Evolutionary conservation across 139 green algal species (phyloP).

Genomic region (Picochlorum sp.): DNA sequence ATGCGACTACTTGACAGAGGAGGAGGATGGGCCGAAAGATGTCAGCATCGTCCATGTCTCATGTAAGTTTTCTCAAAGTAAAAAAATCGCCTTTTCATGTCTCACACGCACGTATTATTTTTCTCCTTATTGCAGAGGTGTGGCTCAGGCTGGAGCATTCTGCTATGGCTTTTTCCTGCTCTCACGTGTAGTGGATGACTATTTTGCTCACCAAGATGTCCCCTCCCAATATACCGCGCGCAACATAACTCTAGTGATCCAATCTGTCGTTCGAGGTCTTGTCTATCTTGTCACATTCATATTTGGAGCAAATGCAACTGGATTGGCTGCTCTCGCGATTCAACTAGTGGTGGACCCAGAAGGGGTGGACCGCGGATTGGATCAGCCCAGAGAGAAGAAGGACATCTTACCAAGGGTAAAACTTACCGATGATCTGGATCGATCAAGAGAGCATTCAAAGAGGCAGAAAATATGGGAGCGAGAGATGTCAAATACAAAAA

Average conservation of each 20-base stretch:
- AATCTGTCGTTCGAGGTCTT: constrained; percentile 31
- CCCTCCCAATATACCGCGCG: constrained; percentile 35
- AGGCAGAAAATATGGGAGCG: constrained; percentile 17
- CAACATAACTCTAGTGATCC: constrained; percentile 43
- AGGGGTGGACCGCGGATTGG: background rate
- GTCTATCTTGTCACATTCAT: constrained; percentile 52
- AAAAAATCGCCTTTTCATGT: background rate
- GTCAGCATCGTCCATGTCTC: constrained; percentile 15
- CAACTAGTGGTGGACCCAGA: background rate
- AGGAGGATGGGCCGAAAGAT: background rate
- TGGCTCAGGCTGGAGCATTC: constrained; percentile 26
- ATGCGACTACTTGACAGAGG: background rate
- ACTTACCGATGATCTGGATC: constrained; percentile 21
- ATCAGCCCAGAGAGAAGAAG: background rate
- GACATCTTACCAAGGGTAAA: constrained; percentile 7
- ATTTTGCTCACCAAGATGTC: constrained; percentile 29
- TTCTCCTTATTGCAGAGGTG: constrained; percentile 16
- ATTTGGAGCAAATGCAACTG: constrained; percentile 43
- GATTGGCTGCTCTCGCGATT: constrained; percentile 12
- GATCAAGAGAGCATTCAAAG: constrained; percentile 24
- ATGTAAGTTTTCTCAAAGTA: constrained; percentile 14
- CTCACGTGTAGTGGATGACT: constrained; percentile 18
- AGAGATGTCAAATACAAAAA: background rate
- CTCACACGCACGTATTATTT: background rate
- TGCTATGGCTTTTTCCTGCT: constrained; percentile 24